Percentiles rank a stretch among this genome's conserved stretches.
phyloP scores from a whole-genome alignment of 176 grass and related monocot genomes.

The Ampelocalamus luodianensis region DNA sequence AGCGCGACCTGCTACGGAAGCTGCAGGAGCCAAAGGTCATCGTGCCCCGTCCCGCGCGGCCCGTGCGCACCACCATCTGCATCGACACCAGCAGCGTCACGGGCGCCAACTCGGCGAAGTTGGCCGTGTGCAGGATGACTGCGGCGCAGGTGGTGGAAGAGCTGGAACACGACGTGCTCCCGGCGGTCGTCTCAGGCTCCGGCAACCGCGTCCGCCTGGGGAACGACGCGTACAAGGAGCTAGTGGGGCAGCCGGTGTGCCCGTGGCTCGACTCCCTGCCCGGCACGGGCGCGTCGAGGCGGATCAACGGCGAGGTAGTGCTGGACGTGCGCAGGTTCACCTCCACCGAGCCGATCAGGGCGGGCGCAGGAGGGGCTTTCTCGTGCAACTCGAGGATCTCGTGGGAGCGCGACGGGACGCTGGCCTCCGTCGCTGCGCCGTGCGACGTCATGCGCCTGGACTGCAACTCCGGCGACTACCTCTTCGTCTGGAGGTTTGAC shows the following conservation, averaged over 20 bases:
- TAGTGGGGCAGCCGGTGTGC: conserved; percentile 32
- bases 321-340: neutral
- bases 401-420: conserved; percentile 13
- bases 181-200: conserved; percentile 5
- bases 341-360: neutral
- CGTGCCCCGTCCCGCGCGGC: conserved; percentile 8
- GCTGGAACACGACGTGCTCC: neutral
- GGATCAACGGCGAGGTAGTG: conserved; percentile 33
- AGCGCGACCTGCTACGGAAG: conserved; percentile 6
- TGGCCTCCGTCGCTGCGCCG: conserved; percentile 19
- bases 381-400: conserved; percentile 36
- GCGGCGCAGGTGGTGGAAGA: neutral
- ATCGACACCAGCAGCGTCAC: conserved; percentile 22
- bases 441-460: conserved; percentile 23
- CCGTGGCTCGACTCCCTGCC: conserved; percentile 30
- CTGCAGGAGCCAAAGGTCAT: conserved; percentile 18
- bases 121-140: neutral
- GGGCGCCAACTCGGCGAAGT: neutral
- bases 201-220: neutral
- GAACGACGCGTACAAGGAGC: conserved; percentile 34
- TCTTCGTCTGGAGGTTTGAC: conserved; percentile 47
- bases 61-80: conserved; percentile 27
- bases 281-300: neutral
- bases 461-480: neutral
- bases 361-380: neutral